phyloP scores from a whole-genome alignment of 2,329 filamentous ascomycete species.

The Dothidotthia symphoricarpi region DNA sequence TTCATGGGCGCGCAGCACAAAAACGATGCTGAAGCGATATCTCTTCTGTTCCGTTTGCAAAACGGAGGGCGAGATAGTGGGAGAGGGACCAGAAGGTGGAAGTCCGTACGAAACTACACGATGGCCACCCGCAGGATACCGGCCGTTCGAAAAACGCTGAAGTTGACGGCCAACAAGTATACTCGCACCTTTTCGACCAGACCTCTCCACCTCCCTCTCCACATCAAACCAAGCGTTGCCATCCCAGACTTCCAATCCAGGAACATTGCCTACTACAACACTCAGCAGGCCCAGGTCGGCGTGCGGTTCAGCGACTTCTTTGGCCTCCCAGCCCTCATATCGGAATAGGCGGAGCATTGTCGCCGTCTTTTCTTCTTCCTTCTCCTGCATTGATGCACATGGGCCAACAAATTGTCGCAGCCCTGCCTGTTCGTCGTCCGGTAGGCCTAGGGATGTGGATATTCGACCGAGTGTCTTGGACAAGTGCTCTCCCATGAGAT shows the following conservation, averaged over 20 bases:
- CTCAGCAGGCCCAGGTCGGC: constrained; percentile 37
- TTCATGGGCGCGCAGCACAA: constrained; percentile 38
- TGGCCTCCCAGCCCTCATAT: constrained; percentile 37
- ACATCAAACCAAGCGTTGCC: constrained; percentile 25
- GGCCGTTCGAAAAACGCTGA: constrained; percentile 26
- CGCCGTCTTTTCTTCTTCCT: constrained; percentile 27
- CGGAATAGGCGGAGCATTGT: constrained; percentile 41
- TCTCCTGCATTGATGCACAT: constrained; percentile 20
- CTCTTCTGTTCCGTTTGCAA: constrained; percentile 3
- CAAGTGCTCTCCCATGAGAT: constrained; percentile 31
- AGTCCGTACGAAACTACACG: constrained; percentile 36
- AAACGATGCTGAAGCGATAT: constrained; percentile 40
- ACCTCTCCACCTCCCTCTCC: constrained; percentile 25
- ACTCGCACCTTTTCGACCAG: constrained; percentile 20
- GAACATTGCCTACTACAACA: constrained; percentile 36
- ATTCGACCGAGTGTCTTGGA: constrained; percentile 26
- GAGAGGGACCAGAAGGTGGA: background rate
- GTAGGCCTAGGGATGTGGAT: constrained; percentile 19
- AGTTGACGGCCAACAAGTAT: constrained; percentile 35
- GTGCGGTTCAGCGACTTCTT: constrained; percentile 40
- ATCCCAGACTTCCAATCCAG: constrained; percentile 41
- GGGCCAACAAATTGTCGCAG: constrained; percentile 30
- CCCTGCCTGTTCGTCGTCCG: constrained; percentile 11
- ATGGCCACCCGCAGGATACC: constrained; percentile 37
- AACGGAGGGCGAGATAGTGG: background rate